Conservation (phyloP, 306 rosid genomes). For the Leucaena leucocephala region DNA sequence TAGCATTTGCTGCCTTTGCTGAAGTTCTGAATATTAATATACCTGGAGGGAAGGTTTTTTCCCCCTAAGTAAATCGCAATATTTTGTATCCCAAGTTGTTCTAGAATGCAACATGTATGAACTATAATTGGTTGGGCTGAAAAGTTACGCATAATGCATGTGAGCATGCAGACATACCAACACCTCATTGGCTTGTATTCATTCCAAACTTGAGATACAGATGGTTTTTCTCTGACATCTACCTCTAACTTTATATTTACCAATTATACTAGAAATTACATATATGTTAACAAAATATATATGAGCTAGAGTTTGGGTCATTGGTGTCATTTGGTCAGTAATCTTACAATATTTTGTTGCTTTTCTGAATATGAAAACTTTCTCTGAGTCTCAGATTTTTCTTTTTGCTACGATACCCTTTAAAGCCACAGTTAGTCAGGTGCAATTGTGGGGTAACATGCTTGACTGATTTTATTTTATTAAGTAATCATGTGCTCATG, state of each 20-base stretch:
- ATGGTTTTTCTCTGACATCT: constrained; percentile 10
- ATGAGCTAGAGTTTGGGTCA: not conserved
- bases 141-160: not conserved
- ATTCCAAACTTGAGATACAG: not conserved
- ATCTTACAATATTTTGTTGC: not conserved
- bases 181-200: not conserved
- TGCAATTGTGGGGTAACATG: not conserved
- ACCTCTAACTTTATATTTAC: constrained; percentile 19
- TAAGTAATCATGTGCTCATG: not conserved
- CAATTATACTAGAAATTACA: not conserved
- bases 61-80: constrained; percentile 16
- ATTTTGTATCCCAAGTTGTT: not conserved
- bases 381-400: not conserved
- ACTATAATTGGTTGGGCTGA: not conserved
- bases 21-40: not conserved
- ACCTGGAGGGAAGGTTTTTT: not conserved
- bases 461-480: not conserved
- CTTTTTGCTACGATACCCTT: not conserved
- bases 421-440: not conserved
- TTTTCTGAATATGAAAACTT: not conserved
- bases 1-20: constrained; percentile 9
- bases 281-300: not conserved
- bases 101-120: not conserved
- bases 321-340: not conserved
- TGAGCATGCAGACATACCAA: not conserved